Evolutionary conservation across 192 early-diverging fungal species (phyloP), one percentile per base, ranked within the genome.

Genomic region (Coemansia sp.): DNA sequence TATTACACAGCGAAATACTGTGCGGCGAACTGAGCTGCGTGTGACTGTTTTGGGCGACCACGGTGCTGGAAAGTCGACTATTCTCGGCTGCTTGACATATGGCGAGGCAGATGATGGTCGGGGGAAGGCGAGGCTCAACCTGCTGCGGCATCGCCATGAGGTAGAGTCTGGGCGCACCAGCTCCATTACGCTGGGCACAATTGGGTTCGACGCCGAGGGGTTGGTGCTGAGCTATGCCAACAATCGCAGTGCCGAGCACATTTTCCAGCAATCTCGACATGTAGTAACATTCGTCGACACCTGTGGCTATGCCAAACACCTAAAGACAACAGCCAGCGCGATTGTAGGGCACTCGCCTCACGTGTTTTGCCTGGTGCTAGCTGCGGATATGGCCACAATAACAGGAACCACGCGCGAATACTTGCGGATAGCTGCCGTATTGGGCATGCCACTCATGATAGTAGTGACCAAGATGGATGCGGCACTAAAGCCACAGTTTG

Each of bases 111-210:
- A 97, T 65, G 94, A 95, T 62, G 94, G 94, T 14, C 79, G 86
- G 28, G 95, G 95, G 38, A 90, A 90, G 64, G 87, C 93, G 5
- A 71, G 94, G 3, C 80, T 95, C 16, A 94, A 90, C 76, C 74
- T 95, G 34, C 85, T 96, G 53, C 87, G 94, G 20, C 95, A 97
- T 80, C 88, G 86, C 24, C 95, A 97, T 69, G 95, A 97, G 67
- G 83, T 97, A 24, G 93, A 93, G 77, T 84, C 89, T 14, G 95
- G 95, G n/a, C 76, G 92, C 13, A 97, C 94, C n/a, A 93, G 91
- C 20, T 93, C 92, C 20, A 91, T 97, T 24, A 85, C 92, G 0
- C 86, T 90, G 56, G 93, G 93, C 60, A 90, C 93, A 55, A 84
- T 97, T 66, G 94, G 95, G 0, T 97, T 92, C 75, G 86, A 85